Conservation (phyloP, 805 yeast species). For the Nakazawaea laoshanensis region DNA sequence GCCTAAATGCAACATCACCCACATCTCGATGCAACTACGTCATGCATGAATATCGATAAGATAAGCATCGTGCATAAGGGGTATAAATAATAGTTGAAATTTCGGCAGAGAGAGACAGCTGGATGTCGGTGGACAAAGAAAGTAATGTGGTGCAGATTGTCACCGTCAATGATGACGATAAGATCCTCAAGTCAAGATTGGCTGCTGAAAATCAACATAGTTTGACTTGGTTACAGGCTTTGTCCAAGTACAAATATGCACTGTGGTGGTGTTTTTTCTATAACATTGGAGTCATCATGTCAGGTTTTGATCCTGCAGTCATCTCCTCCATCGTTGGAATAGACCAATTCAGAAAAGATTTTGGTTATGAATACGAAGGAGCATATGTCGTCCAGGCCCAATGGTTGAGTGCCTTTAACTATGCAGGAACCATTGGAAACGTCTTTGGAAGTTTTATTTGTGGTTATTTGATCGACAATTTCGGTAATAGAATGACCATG, state of each 20-base stretch:
- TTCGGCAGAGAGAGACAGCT: too few species aligned
- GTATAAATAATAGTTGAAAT: too few species aligned
- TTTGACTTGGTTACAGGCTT: neutral
- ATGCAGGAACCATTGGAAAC: constrained; percentile 25
- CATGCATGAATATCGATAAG: too few species aligned
- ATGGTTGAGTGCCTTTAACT: constrained; percentile 29
- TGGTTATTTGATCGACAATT: constrained; percentile 33
- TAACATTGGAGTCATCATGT: constrained; percentile 29
- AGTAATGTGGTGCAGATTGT: too few species aligned
- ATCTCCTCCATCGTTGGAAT: constrained; percentile 27
- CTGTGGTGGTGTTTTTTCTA: constrained; percentile 30
- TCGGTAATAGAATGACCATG: constrained; percentile 35
- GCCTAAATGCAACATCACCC: too few species aligned
- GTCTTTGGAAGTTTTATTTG: constrained; percentile 36
- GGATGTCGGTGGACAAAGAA: too few species aligned
- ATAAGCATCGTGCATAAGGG: too few species aligned
- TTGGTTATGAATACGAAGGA: constrained; percentile 18
- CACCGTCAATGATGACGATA: too few species aligned
- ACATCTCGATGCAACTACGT: too few species aligned
- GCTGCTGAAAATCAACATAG: neutral
- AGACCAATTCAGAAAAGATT: constrained; percentile 26
- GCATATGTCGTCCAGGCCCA: constrained; percentile 24
- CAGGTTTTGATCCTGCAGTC: constrained; percentile 29
- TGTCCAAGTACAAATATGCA: constrained; percentile 16
- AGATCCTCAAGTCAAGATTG: neutral